A percentile compares a stretch with the other conserved stretches of the same genome.
Conservation (phyloP, 306 rosid species). For the Cicer arietinum region DNA sequence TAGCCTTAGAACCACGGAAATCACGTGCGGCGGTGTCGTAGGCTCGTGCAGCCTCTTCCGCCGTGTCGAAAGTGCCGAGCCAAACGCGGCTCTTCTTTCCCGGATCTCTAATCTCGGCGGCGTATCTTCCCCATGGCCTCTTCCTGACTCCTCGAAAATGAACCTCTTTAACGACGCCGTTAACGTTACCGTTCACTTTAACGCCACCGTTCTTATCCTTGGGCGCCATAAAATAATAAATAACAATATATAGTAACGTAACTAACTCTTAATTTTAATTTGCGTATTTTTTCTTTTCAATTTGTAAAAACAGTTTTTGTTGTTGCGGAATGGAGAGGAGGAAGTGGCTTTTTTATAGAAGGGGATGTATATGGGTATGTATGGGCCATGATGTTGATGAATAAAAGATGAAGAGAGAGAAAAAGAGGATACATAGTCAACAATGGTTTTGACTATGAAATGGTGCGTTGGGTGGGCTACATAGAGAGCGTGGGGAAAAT, state of each 20-base stretch:
- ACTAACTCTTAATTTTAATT: neutral
- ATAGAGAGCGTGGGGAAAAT: slow-evolving; percentile 42
- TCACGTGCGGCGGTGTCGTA: slow-evolving; percentile 88
- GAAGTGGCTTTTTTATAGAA: slow-evolving; percentile 50
- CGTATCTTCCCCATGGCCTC: slow-evolving; percentile 99
- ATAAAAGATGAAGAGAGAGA: neutral
- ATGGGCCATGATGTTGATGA: slow-evolving; percentile 38
- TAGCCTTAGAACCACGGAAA: slow-evolving; percentile 93
- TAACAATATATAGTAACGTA: neutral
- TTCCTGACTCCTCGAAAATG: slow-evolving; percentile 95
- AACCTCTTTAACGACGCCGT: slow-evolving; percentile 60
- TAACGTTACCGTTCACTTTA: slow-evolving; percentile 29
- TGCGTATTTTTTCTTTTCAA: neutral
- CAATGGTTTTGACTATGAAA: slow-evolving; percentile 64
- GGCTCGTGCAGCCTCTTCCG: slow-evolving; percentile 94
- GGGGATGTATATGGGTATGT: neutral
- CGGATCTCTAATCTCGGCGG: slow-evolving; percentile 97
- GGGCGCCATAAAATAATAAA: slow-evolving; percentile 65
- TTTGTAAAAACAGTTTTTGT: neutral
- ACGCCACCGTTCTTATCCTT: slow-evolving; percentile 57
- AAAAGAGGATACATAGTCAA: slow-evolving; percentile 52
- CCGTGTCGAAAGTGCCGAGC: slow-evolving; percentile 97
- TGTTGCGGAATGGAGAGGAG: neutral
- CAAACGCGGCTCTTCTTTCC: slow-evolving; percentile 97
- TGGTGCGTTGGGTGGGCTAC: slow-evolving; percentile 53